phyloP scores from a whole-genome alignment of 139 green algal species.

The Auxenochlorella protothecoides region DNA sequence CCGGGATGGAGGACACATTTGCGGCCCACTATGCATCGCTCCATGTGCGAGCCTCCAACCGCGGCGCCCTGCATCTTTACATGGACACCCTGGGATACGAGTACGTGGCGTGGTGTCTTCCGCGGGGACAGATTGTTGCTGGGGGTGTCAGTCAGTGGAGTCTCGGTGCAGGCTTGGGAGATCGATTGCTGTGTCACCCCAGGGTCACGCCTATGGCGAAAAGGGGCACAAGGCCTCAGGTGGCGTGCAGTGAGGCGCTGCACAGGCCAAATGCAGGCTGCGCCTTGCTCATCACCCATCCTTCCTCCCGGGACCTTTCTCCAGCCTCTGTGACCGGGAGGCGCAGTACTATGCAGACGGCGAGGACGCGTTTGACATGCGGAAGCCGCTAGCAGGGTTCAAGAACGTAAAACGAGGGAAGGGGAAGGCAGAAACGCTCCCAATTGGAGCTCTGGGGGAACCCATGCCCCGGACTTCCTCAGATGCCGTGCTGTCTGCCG shows the following conservation, averaged over 20 bases:
- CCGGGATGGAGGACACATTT: conserved; percentile 92
- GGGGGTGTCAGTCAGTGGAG: no score
- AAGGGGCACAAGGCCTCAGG: no score
- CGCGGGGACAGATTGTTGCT: background rate
- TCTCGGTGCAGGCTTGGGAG: no score
- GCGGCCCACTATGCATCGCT: conserved; percentile 85
- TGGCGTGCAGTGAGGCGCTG: background rate
- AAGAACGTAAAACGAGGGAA: no score
- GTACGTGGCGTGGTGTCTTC: conserved; percentile 24
- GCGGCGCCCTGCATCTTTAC: conserved; percentile 92
- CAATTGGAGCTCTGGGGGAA: no score
- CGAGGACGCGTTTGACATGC: conserved; percentile 97
- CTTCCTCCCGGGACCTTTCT: background rate
- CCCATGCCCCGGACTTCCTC: no score
- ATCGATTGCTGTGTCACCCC: background rate
- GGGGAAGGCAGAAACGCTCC: no score
- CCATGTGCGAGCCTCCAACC: conserved; percentile 94
- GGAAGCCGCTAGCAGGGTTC: conserved; percentile 33
- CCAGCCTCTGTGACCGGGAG: conserved; percentile 84
- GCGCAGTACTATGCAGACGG: conserved; percentile 96
- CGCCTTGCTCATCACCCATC: background rate
- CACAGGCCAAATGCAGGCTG: no score
- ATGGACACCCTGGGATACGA: conserved; percentile 85
- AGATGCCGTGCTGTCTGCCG: no score
- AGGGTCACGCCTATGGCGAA: no score